Evolutionary conservation across 116 monocot species (phyloP).

Genomic region (Posidonia oceanica): DNA sequence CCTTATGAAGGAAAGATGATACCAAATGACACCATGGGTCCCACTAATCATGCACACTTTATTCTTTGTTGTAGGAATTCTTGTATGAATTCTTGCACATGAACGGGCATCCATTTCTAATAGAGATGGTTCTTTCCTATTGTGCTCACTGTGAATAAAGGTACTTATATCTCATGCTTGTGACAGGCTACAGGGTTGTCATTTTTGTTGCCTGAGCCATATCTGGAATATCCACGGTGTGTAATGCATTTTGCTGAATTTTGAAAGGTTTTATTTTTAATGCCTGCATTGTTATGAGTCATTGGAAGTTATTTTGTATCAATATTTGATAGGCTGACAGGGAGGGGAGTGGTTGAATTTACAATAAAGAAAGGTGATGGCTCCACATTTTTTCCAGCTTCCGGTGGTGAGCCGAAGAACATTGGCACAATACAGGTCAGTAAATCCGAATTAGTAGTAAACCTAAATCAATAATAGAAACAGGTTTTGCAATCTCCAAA

Average conservation of each 20-base stretch:
- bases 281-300: background rate
- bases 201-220: constrained; percentile 81
- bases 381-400: constrained; percentile 72
- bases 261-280: background rate
- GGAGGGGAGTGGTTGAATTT: constrained; percentile 79
- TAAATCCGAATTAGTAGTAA: background rate
- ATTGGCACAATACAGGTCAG: constrained; percentile 69
- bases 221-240: constrained; percentile 73
- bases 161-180: no score
- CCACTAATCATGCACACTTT: no score
- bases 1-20: no score
- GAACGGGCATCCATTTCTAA: no score
- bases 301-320: background rate
- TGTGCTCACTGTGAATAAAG: no score
- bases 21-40: no score
- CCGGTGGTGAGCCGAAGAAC: constrained; percentile 67
- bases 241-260: background rate
- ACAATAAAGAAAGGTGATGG: constrained; percentile 70
- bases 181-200: constrained; percentile 88
- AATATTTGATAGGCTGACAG: constrained; percentile 50
- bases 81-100: no score
- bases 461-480: no score
- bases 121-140: no score
- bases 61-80: no score
- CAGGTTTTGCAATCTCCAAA: no score